Evolutionary conservation across 768 basidiomycete species (phyloP), one percentile per base, ranked within the genome.

Genomic region (Omphalotus guepiniiformis): DNA sequence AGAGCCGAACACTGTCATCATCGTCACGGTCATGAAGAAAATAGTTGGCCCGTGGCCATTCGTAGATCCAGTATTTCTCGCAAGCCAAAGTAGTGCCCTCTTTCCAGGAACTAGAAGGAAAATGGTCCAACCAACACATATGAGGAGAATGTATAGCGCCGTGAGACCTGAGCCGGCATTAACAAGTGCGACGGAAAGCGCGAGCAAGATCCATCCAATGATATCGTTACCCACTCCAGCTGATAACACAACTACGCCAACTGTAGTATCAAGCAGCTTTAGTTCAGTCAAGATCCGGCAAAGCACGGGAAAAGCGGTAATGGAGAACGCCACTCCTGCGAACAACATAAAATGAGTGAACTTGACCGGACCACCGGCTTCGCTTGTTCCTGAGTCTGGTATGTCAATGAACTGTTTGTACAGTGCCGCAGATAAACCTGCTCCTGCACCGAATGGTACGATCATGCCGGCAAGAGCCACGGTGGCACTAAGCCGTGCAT

Each of bases 321-420:
- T 92, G 3, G 86, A 85, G 68, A 84, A 93, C 1, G 93, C 92
- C 18, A 94, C 91, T 12, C 91, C 93, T 8, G 88, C 83, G 66
- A 98, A 97, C 29, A 99, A 80, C 79, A 96, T 83, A 65, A 98
- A 98, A 62, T 95, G 75, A 0, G 89, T 85, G 63, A 93, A 95
- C 43, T 82, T 74, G 40, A 85, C 74, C 38, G 66, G 26, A 13
- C 36, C 29, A n/a, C 30, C 30, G n/a, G 30, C 11, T 11, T 11
- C 30, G 6, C 18, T 26, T 6, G 32, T 26, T 39, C 47, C 47
- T 9, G 29, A 39, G 11, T 42, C 43, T 2, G 42, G 39, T 19
- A 35, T 39, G 35, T 85, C 76, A 53, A 91, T 78, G 66, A 94
- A 97, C 49, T 81, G 58, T 9, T 69, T 64, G 69, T 93, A 97